Evolutionary conservation across 352 stramenopile genomes (phyloP), one percentile per base, ranked within the genome.

Genomic region (Phytopythium mirpurense): DNA sequence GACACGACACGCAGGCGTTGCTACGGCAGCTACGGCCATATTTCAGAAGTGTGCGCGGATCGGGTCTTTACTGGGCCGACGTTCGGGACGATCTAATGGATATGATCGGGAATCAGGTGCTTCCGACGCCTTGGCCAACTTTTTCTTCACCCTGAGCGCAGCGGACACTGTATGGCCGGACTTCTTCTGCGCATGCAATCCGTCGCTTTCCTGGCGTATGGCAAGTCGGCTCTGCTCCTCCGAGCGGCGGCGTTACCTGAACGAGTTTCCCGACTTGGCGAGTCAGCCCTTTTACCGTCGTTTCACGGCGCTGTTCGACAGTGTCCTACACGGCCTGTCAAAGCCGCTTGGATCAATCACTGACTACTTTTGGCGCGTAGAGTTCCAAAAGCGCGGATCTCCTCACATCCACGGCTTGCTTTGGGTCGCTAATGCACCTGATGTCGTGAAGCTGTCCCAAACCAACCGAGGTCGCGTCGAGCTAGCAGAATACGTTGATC

Each of bases 141-240:
- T 42, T 48, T 45, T 73, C 52, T 52, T 67, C 26, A 65, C 65
- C 0, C 18, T 73, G 1, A 73, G 65, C 46, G 65, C 61, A n/a
- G 61, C 61, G 0, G 62, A 74, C 16, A 68, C 59, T 0, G 36
- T 63, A 0, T 74, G 65, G 56, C 62, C 56, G 4, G 61, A 68
- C 46, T 63, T 70, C 19, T 55, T 62, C 45, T 21, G 51, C 16
- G 61, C 37, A 0, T 67, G 62, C 35, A 21, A 68, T 34, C 53
- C 58, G 1, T 19, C 14, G 0, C 12, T 67, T 2, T 35, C 52
- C 6, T 24, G 55, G 2, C 27, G 44, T 23, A 10, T 53, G 10
- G 47, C 51, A 24, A 4, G 2, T 12, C 7, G 16, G 0, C 23
- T 64, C 2, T 18, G 36, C 18, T 2, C 51, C 0, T 15, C 14